Conservation (phyloP, 768 basidiomycete species). For the Pisolithus orientalis region DNA sequence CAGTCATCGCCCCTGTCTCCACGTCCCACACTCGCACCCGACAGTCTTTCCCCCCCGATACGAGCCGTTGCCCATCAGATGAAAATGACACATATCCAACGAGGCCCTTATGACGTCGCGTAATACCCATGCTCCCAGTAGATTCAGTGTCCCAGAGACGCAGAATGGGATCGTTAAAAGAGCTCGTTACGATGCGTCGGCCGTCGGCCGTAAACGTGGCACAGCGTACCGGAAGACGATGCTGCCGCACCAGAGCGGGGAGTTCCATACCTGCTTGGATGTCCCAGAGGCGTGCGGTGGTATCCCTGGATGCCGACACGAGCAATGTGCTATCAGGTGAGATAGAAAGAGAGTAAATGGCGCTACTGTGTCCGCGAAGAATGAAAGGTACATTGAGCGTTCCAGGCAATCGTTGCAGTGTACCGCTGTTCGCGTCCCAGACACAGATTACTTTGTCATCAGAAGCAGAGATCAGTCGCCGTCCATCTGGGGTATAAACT, state of each 20-base stretch:
- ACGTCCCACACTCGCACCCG: conserved; percentile 26
- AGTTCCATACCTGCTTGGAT: conserved; percentile 14
- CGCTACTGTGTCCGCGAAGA: conserved; percentile 17
- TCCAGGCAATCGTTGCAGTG: conserved; percentile 4
- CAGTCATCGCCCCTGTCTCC: conserved; percentile 14
- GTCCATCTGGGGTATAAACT: conserved; percentile 25
- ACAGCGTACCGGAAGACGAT: conserved; percentile 18
- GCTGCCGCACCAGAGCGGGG: conserved; percentile 20
- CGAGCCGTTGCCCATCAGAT: conserved; percentile 19
- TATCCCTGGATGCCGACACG: conserved; percentile 27
- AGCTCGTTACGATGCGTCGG: conserved; percentile 22
- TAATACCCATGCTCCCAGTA: conserved; percentile 20
- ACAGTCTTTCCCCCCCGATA: conserved; percentile 25
- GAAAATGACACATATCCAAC: conserved; percentile 24
- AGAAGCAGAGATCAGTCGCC: conserved; percentile 23
- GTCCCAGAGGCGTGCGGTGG: conserved; percentile 27
- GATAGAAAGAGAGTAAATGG: conserved; percentile 21
- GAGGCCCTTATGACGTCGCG: conserved; percentile 20
- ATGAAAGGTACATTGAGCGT: conserved; percentile 6
- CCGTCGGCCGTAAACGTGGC: conserved; percentile 25
- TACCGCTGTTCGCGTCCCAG: conserved; percentile 21
- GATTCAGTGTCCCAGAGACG: conserved; percentile 28
- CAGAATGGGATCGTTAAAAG: conserved; percentile 16
- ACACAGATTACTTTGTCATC: conserved; percentile 24
- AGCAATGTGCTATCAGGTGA: conserved; percentile 25